Base-by-base conservation (phyloP, 441 rosid species). In the Geranium incanum region DNA sequence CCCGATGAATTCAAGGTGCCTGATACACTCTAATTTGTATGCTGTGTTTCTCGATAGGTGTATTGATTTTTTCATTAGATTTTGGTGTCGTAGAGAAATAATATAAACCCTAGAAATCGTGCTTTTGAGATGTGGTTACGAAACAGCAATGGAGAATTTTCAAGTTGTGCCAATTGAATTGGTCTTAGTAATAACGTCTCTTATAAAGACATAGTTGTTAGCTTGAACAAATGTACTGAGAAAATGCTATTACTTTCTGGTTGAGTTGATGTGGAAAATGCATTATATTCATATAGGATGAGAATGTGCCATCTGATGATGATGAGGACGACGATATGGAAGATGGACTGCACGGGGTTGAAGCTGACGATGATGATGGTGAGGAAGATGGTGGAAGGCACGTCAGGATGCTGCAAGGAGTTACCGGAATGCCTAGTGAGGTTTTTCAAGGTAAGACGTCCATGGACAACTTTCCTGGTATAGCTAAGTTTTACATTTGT, bases 361-460 rank as follows among this genome's bases (percentile, higher is more conserved):
- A 65, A 64, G 72, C 69, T 65, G 81, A 70, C 7, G 82, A 73
- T 36, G 86, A 74, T 60, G 79, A 39, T 23, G 85, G 80, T 13
- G 90, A 80, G 71, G 92, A 84, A 21, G 87, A 83, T 68, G 83
- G 79, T 39, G 85, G 70, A 79, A 85, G 85, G 73, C 97, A 91
- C 74, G 66, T 77, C 74, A 84, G 93, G 74, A 87, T 93, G 98
- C 83, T 93, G 84, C 84, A 89, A 74, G 84, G 79, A 68, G 79
- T 93, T 72, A 91, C 96, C 64, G 96, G 97, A 81, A 80, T 94
- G 89, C 93, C 96, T 5, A 81, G 81, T 68, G 94, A 86, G 71
- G 96, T 86, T 48, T 90, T 91, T 64, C 39, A 64, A 28, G 67
- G 37, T 64, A 21, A 9, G 71, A 60, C 3, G 72, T 37, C n/a